Percentiles rank a stretch among this genome's conserved stretches.
Evolutionary conservation across 1,139 yeast genomes (phyloP).

Genomic region (Ashbya aceris): DNA sequence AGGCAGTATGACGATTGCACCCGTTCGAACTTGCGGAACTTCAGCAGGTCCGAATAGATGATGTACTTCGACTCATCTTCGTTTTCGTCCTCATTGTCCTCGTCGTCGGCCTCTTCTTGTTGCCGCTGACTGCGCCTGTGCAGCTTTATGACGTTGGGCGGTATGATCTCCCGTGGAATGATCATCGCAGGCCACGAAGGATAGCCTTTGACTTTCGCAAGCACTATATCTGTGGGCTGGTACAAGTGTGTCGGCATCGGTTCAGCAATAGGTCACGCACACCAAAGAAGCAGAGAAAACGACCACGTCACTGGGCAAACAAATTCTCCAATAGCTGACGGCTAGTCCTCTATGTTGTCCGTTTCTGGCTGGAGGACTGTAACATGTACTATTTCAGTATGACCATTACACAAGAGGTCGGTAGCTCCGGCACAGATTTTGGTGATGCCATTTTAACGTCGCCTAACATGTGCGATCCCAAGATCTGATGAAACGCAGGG

Average conservation of each 20-base stretch:
- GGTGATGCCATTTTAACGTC: too few relatives aligned
- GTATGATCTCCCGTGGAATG: slow-evolving; percentile 48
- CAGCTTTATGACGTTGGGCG: slow-evolving; percentile 38
- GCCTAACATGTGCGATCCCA: too few relatives aligned
- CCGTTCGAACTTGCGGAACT: slow-evolving; percentile 19
- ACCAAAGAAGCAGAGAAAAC: too few relatives aligned
- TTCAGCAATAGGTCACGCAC: background rate
- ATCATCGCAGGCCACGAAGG: slow-evolving; percentile 82
- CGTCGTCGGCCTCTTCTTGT: slow-evolving; percentile 20
- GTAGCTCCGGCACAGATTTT: too few relatives aligned
- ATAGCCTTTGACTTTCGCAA: slow-evolving; percentile 69
- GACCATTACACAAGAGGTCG: too few relatives aligned
- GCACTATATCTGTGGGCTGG: slow-evolving; percentile 38
- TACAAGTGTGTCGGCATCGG: slow-evolving; percentile 10
- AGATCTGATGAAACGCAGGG: too few relatives aligned
- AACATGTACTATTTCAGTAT: too few relatives aligned
- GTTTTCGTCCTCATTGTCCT: slow-evolving; percentile 19
- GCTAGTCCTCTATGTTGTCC: too few relatives aligned
- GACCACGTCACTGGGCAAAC: too few relatives aligned
- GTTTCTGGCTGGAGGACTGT: too few relatives aligned
- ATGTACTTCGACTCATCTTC: slow-evolving; percentile 23
- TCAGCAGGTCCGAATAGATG: slow-evolving; percentile 18
- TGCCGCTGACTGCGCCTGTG: slow-evolving; percentile 12
- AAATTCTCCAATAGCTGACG: too few relatives aligned
- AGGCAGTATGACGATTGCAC: slow-evolving; percentile 23